These are phyloP conservation scores for Phialophora verrucosa DNA, from an alignment of 2,329 filamentous ascomycete genomes.

Conservation along the genomic window DNA sequence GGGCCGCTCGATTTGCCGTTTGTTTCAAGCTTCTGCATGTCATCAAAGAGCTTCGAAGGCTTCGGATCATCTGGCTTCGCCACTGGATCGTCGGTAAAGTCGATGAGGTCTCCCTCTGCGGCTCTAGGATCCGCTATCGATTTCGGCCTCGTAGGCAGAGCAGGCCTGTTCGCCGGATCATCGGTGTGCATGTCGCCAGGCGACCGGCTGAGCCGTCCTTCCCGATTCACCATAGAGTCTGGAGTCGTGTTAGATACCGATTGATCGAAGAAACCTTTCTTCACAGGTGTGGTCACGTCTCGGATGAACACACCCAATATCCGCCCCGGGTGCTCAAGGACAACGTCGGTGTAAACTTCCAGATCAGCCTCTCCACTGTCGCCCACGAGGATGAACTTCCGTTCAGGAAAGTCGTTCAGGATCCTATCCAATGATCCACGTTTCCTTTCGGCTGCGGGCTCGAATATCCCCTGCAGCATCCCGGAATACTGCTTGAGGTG, in stretches of 20 bases:
- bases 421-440: constrained; percentile 85
- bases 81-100: constrained; percentile 47
- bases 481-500: constrained; percentile 96
- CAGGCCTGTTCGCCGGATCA: constrained; percentile 44
- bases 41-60: constrained; percentile 19
- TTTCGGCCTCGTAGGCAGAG: constrained; percentile 48
- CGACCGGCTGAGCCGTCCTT: constrained; percentile 29
- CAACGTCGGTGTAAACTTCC: constrained; percentile 96
- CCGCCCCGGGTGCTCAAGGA: constrained; percentile 77
- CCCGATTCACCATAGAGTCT: constrained; percentile 39
- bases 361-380: constrained; percentile 97
- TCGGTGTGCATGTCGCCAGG: constrained; percentile 33
- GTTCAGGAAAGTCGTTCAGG: constrained; percentile 83
- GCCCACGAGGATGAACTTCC: constrained; percentile 88
- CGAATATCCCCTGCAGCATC: constrained; percentile 97
- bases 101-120: constrained; percentile 45
- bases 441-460: constrained; percentile 94
- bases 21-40: constrained; percentile 28
- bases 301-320: constrained; percentile 90
- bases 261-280: constrained; percentile 78
- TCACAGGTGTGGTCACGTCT: constrained; percentile 84
- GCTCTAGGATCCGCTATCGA: constrained; percentile 38
- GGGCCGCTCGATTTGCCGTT: constrained; percentile 43
- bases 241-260: constrained; percentile 49
- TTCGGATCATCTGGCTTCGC: constrained; percentile 34